These are phyloP conservation scores for Gossypium stocksii DNA, from an alignment of 345 rosid species.

Conservation along the genomic window DNA sequence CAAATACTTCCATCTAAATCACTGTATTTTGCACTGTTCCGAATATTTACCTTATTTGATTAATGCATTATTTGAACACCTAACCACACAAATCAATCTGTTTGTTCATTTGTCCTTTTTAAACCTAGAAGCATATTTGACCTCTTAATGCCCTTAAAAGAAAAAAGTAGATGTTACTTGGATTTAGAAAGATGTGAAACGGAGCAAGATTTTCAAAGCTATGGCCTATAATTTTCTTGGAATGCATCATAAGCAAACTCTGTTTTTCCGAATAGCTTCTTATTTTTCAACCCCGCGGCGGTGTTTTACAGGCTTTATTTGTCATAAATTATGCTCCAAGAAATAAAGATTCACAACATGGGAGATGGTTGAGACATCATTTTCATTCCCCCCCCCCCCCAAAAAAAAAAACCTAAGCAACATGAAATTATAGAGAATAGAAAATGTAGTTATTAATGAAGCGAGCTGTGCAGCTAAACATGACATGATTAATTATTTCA, in stretches of 20 bases:
- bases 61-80: no score
- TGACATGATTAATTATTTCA: background rate
- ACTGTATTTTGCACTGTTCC: no score
- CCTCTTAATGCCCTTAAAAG: no score
- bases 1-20: no score
- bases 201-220: background rate
- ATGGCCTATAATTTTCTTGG: background rate
- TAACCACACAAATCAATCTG: no score
- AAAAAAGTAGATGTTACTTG: no score
- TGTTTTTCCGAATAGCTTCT: background rate
- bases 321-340: background rate
- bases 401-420: background rate
- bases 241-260: background rate
- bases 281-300: background rate
- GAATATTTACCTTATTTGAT: no score
- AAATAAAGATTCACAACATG: background rate
- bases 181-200: background rate
- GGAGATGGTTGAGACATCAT: background rate
- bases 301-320: background rate
- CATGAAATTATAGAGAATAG: background rate
- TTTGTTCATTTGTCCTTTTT: no score
- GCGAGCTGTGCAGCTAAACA: background rate
- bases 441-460: background rate
- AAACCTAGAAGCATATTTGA: no score
- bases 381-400: background rate